A percentile compares a stretch with the other conserved stretches of the same genome.
Conservation (phyloP, 345 rosid genomes). For the Murraya koenigii region DNA sequence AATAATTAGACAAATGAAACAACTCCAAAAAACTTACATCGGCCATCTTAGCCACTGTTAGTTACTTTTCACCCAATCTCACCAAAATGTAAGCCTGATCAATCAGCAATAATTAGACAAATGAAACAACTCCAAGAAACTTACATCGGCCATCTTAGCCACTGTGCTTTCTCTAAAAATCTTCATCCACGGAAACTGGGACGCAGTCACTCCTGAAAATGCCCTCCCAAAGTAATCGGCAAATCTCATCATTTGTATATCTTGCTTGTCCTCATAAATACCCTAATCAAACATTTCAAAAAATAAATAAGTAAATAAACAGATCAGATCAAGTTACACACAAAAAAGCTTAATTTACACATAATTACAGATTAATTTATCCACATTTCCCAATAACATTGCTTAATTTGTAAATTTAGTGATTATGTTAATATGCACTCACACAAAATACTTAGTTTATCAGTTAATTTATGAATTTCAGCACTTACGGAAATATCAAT, state of each 20-base stretch:
- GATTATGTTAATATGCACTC: background rate
- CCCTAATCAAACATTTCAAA: slow-evolving; percentile 30
- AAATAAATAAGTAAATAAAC: background rate
- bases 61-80: background rate
- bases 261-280: slow-evolving; percentile 46
- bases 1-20: no score
- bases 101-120: background rate
- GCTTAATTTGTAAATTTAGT: background rate
- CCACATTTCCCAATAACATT: background rate
- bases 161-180: slow-evolving; percentile 52
- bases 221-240: slow-evolving; percentile 70
- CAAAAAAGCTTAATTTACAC: background rate
- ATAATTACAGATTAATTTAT: background rate
- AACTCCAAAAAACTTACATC: no score
- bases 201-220: slow-evolving; percentile 46
- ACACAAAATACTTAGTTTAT: background rate
- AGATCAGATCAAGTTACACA: background rate
- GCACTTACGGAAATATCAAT: slow-evolving; percentile 39
- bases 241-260: slow-evolving; percentile 64
- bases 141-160: slow-evolving; percentile 53
- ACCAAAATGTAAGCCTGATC: background rate
- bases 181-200: slow-evolving; percentile 68
- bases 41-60: no score
- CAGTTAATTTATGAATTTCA: background rate
- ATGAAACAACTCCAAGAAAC: slow-evolving; percentile 4